Conservation (phyloP, 495 filamentous ascomycete species). For the Aspergillus ostianus region DNA sequence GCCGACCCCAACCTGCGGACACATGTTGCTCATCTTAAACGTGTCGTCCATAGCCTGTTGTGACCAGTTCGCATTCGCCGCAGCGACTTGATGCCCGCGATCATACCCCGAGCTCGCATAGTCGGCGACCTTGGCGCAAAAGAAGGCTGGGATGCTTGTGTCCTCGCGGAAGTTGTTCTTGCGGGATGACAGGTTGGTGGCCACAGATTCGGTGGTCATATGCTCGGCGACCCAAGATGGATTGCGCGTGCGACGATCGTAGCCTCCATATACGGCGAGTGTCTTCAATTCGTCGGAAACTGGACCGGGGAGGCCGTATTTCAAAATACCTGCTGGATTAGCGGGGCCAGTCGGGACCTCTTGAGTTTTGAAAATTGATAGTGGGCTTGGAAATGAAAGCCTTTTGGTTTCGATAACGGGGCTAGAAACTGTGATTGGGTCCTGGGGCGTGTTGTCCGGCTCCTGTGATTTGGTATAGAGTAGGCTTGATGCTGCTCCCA, state of each 20-base stretch:
- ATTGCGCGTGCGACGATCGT: conserved; percentile 88
- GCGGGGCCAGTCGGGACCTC: conserved; percentile 47
- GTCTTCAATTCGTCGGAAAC: conserved; percentile 76
- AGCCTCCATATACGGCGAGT: conserved; percentile 74
- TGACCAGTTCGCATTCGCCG: conserved; percentile 93
- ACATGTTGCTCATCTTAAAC: conserved; percentile 93
- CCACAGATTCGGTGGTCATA: conserved; percentile 86
- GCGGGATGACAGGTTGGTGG: conserved; percentile 72
- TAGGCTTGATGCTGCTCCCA: too few species aligned
- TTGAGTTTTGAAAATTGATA: too few species aligned
- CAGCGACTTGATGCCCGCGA: conserved; percentile 78
- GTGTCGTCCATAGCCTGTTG: conserved; percentile 95
- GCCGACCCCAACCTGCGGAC: conserved; percentile 92
- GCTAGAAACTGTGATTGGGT: too few species aligned
- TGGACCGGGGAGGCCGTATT: conserved; percentile 96
- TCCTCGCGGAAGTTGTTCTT: conserved; percentile 89
- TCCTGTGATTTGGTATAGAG: too few species aligned
- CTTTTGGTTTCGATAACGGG: too few species aligned
- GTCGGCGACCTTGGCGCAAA: conserved; percentile 85
- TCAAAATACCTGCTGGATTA: conserved; percentile 84
- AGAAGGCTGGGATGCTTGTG: conserved; percentile 70
- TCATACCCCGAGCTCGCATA: conserved; percentile 86
- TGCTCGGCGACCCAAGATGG: conserved; percentile 96
- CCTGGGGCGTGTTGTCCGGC: too few species aligned
- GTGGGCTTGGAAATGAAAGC: too few species aligned